A percentile compares a stretch with the other conserved stretches of the same genome.
Evolutionary conservation across 192 early-diverging fungal genomes (phyloP).

Genomic region (Rhizoclosmatium sp.): DNA sequence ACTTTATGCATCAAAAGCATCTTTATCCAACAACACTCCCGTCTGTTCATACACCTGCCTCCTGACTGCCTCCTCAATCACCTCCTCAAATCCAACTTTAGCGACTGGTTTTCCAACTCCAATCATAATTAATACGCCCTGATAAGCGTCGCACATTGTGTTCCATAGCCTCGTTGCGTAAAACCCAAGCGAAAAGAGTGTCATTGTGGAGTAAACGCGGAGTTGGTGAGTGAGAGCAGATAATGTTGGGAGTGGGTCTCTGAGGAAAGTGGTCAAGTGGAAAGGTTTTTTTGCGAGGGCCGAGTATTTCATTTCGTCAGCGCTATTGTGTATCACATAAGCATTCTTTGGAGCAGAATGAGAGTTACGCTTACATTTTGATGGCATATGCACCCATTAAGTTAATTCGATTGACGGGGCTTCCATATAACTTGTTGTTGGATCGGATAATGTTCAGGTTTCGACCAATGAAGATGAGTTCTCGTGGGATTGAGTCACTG

Average conservation of each 20-base stretch:
- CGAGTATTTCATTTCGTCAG: too few species aligned
- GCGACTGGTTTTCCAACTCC: too few species aligned
- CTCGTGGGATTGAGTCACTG: slow-evolving; percentile 78
- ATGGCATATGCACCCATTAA: slow-evolving; percentile 85
- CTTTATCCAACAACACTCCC: slow-evolving; percentile 81
- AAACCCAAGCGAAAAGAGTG: slow-evolving; percentile 68
- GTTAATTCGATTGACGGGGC: slow-evolving; percentile 88
- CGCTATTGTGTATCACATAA: too few species aligned
- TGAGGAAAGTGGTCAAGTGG: too few species aligned
- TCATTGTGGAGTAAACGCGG: slow-evolving; percentile 66
- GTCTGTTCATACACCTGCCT: slow-evolving; percentile 73
- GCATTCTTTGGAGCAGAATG: slow-evolving; percentile 53
- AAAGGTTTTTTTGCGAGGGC: too few species aligned
- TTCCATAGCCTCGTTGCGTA: slow-evolving; percentile 57
- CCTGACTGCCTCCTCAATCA: slow-evolving; percentile 78
- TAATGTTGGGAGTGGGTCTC: too few species aligned
- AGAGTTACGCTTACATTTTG: slow-evolving; percentile 62
- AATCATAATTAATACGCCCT: too few species aligned
- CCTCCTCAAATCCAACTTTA: slow-evolving; percentile 69
- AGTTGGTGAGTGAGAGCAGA: slow-evolving; percentile 46
- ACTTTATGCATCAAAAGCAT: slow-evolving; percentile 73
- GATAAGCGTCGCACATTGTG: not conserved
- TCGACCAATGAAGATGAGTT: slow-evolving; percentile 87
- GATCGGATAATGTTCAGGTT: slow-evolving; percentile 79
- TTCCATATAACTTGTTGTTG: slow-evolving; percentile 86